Evolutionary conservation across 2,329 filamentous ascomycete genomes (phyloP).

Genomic region (Pleoardoris graminearum): DNA sequence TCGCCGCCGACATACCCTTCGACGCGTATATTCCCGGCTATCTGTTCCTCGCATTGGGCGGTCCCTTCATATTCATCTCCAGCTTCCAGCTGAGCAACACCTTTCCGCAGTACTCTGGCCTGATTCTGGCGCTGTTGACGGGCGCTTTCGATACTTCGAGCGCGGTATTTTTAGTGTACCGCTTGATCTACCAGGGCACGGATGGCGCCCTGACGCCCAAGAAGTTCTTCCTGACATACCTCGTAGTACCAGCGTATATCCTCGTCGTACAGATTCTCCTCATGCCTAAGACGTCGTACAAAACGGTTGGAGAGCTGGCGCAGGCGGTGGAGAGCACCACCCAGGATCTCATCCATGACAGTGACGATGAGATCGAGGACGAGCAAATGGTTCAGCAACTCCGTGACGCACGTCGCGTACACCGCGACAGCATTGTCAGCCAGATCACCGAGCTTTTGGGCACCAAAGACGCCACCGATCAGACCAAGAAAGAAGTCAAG

Average conservation of each 20-base stretch:
- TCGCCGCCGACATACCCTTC: constrained; percentile 65
- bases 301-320: constrained; percentile 75
- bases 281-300: constrained; percentile 54
- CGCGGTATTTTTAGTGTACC: constrained; percentile 54
- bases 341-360: constrained; percentile 53
- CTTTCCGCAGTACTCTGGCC: constrained; percentile 54
- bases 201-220: constrained; percentile 49
- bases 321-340: constrained; percentile 63
- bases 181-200: constrained; percentile 51
- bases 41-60: constrained; percentile 54
- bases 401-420: constrained; percentile 60
- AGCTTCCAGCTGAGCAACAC: constrained; percentile 57
- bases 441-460: constrained; percentile 77
- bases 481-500: constrained; percentile 66
- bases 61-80: constrained; percentile 57
- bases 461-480: constrained; percentile 63
- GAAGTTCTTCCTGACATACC: constrained; percentile 55
- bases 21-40: constrained; percentile 65
- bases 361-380: constrained; percentile 59
- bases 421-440: constrained; percentile 65
- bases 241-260: constrained; percentile 52
- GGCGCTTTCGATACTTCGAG: constrained; percentile 56
- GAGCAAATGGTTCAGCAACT: constrained; percentile 51
- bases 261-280: constrained; percentile 50
- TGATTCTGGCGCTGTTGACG: constrained; percentile 55